phyloP scores from a whole-genome alignment of 441 rosid species.

The Raphanus hybrid region DNA sequence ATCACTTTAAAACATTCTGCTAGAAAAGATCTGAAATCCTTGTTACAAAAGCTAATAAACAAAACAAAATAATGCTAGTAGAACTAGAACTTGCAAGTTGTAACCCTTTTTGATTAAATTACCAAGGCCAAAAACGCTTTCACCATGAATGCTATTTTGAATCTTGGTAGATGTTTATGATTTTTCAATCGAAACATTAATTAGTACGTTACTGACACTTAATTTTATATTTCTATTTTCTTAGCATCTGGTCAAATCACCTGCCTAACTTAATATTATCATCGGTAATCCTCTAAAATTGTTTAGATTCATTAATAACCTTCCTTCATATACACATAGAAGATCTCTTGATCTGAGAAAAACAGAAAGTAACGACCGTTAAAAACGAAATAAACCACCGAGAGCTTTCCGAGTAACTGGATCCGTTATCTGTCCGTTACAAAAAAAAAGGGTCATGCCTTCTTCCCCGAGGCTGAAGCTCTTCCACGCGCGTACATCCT shows the following conservation, averaged over 20 bases:
- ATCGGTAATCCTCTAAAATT: constrained; percentile 3
- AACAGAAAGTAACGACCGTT: constrained; percentile 34
- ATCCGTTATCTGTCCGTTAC: constrained; percentile 29
- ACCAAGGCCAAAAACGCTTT: constrained; percentile 25
- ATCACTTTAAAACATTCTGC: neutral
- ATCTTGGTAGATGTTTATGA: neutral
- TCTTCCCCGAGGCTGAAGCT: constrained; percentile 62
- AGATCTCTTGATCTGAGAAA: constrained; percentile 20
- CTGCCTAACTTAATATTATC: constrained; percentile 17
- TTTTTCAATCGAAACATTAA: neutral
- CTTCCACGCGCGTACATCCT: constrained; percentile 55
- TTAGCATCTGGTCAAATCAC: constrained; percentile 17
- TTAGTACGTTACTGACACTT: neutral
- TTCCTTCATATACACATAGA: neutral
- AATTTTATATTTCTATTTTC: neutral
- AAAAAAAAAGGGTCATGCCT: constrained; percentile 52
- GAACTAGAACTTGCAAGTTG: neutral
- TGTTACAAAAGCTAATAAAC: neutral
- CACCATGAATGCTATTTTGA: constrained; percentile 13
- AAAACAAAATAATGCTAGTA: neutral
- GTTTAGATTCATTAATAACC: neutral
- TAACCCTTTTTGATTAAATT: neutral
- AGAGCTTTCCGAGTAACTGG: constrained; percentile 12
- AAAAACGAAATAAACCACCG: constrained; percentile 17
- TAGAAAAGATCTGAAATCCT: neutral